phyloP scores from a whole-genome alignment of 1,139 yeast genomes.

The Geotrichum candidum region DNA sequence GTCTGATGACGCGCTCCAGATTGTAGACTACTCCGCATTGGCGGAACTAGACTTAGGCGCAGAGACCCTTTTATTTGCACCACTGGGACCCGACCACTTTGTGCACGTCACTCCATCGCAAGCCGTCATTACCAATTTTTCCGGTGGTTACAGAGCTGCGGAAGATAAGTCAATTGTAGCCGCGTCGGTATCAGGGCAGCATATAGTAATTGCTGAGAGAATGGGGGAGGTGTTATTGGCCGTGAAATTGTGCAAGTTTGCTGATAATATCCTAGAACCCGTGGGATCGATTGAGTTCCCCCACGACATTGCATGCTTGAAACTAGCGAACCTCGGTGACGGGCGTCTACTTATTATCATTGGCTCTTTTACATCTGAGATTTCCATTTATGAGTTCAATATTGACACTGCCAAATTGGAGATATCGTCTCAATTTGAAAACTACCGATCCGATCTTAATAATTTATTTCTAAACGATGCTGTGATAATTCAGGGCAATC shows the following conservation, averaged over 20 bases:
- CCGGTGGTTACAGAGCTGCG: neutral
- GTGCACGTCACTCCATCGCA: conserved; percentile 5
- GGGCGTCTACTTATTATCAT: neutral
- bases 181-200: neutral
- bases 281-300: neutral
- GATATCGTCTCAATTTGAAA: neutral
- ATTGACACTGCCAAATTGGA: neutral
- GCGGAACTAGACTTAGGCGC: neutral
- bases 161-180: neutral
- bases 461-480: neutral
- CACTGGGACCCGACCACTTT: neutral
- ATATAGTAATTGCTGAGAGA: neutral
- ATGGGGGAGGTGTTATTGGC: neutral
- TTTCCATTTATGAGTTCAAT: neutral
- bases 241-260: neutral
- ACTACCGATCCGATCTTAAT: neutral
- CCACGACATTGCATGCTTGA: neutral
- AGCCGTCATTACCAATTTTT: neutral
- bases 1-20: conserved; percentile 2
- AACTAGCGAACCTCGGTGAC: neutral
- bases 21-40: conserved; percentile 5
- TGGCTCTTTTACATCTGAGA: neutral
- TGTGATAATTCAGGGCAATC: neutral
- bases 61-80: conserved; percentile 6
- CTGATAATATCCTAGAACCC: neutral